Evolutionary conservation across 257 asterid genomes (phyloP).

Genomic region (Craterostigma plantagineum): DNA sequence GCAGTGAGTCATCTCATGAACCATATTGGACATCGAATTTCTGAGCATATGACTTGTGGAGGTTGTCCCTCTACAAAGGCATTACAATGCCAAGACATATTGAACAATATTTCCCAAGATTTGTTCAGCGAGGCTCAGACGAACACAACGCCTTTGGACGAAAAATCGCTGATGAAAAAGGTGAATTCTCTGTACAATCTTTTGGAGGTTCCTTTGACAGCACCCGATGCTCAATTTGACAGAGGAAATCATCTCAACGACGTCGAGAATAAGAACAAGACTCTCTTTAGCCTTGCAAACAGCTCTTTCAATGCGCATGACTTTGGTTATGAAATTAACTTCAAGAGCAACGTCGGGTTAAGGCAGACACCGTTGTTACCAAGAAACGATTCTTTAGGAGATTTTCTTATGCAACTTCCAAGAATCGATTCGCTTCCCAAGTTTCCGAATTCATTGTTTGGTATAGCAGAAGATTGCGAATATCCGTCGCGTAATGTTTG

Average conservation of each 20-base stretch:
- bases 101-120: slow-evolving; percentile 14
- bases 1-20: slow-evolving; percentile 59
- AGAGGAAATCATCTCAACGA: slow-evolving; percentile 17
- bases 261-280: slow-evolving; percentile 13
- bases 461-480: slow-evolving; percentile 44
- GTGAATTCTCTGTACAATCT: slow-evolving; percentile 64
- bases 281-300: slow-evolving; percentile 10
- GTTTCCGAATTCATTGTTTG: slow-evolving; percentile 25
- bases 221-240: slow-evolving; percentile 17
- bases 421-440: slow-evolving; percentile 49
- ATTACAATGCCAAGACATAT: slow-evolving; percentile 30
- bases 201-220: slow-evolving; percentile 30
- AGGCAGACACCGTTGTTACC: slow-evolving; percentile 14
- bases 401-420: slow-evolving; percentile 55
- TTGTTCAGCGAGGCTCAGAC: slow-evolving; percentile 37
- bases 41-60: slow-evolving; percentile 52
- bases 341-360: slow-evolving; percentile 8
- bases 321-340: slow-evolving; percentile 13
- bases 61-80: slow-evolving; percentile 31
- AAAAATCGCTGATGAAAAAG: slow-evolving; percentile 59
- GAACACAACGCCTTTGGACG: slow-evolving; percentile 38
- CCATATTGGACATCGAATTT: slow-evolving; percentile 39
- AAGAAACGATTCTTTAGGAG: slow-evolving; percentile 52
- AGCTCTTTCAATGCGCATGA: slow-evolving; percentile 11
- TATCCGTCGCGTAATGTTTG: slow-evolving; percentile 5